phyloP scores from a whole-genome alignment of 2,329 filamentous ascomycete species.

The Epichloe baconii region DNA sequence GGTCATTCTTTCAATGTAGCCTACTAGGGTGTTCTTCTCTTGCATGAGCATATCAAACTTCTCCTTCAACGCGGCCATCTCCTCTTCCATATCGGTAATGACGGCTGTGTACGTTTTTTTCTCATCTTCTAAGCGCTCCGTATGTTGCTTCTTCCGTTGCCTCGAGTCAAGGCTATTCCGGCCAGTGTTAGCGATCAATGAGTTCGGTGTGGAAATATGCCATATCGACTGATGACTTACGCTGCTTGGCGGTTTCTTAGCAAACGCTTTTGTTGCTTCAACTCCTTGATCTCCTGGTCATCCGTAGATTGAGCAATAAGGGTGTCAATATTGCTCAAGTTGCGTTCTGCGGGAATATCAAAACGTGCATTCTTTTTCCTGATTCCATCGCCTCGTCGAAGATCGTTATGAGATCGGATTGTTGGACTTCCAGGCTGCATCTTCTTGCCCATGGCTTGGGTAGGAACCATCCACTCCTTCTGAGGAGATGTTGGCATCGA shows the following conservation, averaged over 20 bases:
- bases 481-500: conserved; percentile 43
- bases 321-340: conserved; percentile 86
- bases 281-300: conserved; percentile 89
- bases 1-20: conserved; percentile 63
- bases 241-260: conserved; percentile 93
- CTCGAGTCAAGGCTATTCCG: conserved; percentile 71
- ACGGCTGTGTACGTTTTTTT: conserved; percentile 79
- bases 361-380: conserved; percentile 98
- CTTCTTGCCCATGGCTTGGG: conserved; percentile 41
- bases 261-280: conserved; percentile 95
- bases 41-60: conserved; percentile 58
- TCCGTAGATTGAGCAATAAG: conserved; percentile 79
- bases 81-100: conserved; percentile 68
- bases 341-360: conserved; percentile 89
- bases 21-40: conserved; percentile 61
- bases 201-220: not conserved
- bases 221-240: conserved; percentile 38
- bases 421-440: conserved; percentile 56
- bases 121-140: conserved; percentile 89
- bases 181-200: conserved; percentile 5
- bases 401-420: conserved; percentile 62
- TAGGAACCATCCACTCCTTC: conserved; percentile 42
- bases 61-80: conserved; percentile 53
- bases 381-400: conserved; percentile 73
- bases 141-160: conserved; percentile 96